Percentiles rank a stretch among this genome's conserved stretches.
Evolutionary conservation across 2,329 filamentous ascomycete genomes (phyloP).

Genomic region (Claviceps africana): DNA sequence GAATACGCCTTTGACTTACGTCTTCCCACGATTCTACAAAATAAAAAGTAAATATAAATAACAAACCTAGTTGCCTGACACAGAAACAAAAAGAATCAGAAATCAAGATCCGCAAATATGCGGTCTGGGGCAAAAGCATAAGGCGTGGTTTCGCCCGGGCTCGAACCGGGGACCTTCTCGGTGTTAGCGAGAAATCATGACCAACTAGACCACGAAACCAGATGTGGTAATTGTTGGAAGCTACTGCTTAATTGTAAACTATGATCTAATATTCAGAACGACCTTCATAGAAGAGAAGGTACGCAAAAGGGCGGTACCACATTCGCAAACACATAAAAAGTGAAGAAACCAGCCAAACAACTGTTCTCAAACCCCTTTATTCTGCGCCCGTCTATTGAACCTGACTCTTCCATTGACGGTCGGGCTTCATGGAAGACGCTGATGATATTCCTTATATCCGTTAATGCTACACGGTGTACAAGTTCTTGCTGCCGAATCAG

Average conservation of each 20-base stretch:
- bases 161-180: constrained; percentile 27
- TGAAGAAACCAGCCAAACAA: background rate
- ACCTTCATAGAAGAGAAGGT: too few relatives aligned
- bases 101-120: too few relatives aligned
- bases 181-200: constrained; percentile 27
- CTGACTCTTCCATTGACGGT: background rate
- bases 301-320: too few relatives aligned
- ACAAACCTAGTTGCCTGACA: too few relatives aligned
- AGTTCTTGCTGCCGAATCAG: background rate
- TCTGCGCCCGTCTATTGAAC: background rate
- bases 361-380: background rate
- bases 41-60: too few relatives aligned
- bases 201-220: constrained; percentile 27
- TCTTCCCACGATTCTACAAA: too few relatives aligned
- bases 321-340: too few relatives aligned
- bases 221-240: background rate
- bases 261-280: too few relatives aligned
- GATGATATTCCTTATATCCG: background rate
- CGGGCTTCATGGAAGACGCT: background rate
- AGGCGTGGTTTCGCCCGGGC: constrained; percentile 23
- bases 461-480: background rate
- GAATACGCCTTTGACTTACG: too few relatives aligned
- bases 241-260: rapidly evolving
- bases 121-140: constrained; percentile 14
- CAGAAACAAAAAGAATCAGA: background rate